These are phyloP conservation scores for Notholithocarpus densiflorus DNA, from an alignment of 306 rosid species.

Conservation along the genomic window DNA sequence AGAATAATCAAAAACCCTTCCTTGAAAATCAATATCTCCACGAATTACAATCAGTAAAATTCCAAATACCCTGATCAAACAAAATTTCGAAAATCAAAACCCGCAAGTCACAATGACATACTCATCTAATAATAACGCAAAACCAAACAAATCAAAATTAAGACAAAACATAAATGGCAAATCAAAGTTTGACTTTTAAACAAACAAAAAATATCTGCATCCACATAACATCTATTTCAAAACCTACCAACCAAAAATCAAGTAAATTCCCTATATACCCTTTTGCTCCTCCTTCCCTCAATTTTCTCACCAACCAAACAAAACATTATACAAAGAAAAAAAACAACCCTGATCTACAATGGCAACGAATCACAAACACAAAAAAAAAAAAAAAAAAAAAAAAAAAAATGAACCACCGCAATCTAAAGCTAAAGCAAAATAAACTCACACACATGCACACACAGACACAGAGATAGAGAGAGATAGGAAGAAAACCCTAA, in stretches of 20 bases:
- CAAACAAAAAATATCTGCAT: neutral
- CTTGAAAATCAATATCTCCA: neutral
- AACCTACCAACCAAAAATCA: neutral
- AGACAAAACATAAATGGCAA: neutral
- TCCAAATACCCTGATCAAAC: slow-evolving; percentile 7
- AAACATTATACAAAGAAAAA: neutral
- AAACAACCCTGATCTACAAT: slow-evolving; percentile 6
- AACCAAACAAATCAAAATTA: neutral
- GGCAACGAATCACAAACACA: neutral
- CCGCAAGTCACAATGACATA: neutral
- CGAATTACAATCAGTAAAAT: neutral
- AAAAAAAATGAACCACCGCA: neutral
- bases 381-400: neutral
- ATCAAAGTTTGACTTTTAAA: neutral
- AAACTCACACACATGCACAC: neutral
- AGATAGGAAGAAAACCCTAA: neutral
- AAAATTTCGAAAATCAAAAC: neutral
- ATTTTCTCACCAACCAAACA: neutral
- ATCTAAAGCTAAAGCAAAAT: neutral
- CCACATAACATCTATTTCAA: neutral
- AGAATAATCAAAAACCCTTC: neutral
- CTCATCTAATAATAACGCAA: neutral
- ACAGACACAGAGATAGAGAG: neutral
- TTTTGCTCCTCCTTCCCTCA: neutral
- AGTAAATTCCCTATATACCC: neutral